Percentiles rank a stretch among this genome's conserved stretches.
phyloP scores from a whole-genome alignment of 2,329 filamentous ascomycete species.

The Tetracladium maxilliforme region DNA sequence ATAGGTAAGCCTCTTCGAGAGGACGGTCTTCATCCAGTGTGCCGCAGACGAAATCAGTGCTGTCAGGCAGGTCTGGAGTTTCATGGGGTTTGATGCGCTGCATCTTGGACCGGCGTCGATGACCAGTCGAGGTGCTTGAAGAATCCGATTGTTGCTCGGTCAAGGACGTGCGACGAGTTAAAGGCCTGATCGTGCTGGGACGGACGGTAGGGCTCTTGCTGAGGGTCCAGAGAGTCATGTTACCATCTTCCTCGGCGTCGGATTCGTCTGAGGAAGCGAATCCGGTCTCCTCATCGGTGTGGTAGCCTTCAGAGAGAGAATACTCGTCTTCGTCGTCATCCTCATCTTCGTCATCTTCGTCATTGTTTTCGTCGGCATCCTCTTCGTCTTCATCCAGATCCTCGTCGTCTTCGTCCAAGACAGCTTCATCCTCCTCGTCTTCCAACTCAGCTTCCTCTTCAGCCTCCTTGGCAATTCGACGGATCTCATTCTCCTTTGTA shows the following conservation, averaged over 20 bases:
- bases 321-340: slow-evolving; percentile 39
- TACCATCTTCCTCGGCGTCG: slow-evolving; percentile 45
- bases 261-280: slow-evolving; percentile 56
- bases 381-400: slow-evolving; percentile 29
- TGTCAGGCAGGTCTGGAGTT: slow-evolving; percentile 81
- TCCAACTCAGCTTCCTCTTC: slow-evolving; percentile 76
- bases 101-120: slow-evolving; percentile 12
- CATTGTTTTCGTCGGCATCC: slow-evolving; percentile 30
- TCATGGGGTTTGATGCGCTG: slow-evolving; percentile 39
- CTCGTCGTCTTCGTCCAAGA: slow-evolving; percentile 21
- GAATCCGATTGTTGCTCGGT: not conserved
- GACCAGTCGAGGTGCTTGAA: slow-evolving; percentile 16
- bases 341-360: slow-evolving; percentile 38
- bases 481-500: slow-evolving; percentile 77
- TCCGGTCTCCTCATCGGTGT: slow-evolving; percentile 66
- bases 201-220: slow-evolving; percentile 9
- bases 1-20: slow-evolving; percentile 85
- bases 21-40: slow-evolving; percentile 92
- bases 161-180: not conserved
- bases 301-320: slow-evolving; percentile 47
- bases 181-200: slow-evolving; percentile 8
- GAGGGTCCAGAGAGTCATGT: slow-evolving; percentile 48
- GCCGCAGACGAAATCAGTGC: slow-evolving; percentile 97
- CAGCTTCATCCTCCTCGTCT: slow-evolving; percentile 43
- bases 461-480: slow-evolving; percentile 72